Percentiles rank a stretch among this genome's conserved stretches.
These are phyloP conservation scores for Jasminum sambac DNA, from an alignment of 257 asterid species.

Conservation along the genomic window DNA sequence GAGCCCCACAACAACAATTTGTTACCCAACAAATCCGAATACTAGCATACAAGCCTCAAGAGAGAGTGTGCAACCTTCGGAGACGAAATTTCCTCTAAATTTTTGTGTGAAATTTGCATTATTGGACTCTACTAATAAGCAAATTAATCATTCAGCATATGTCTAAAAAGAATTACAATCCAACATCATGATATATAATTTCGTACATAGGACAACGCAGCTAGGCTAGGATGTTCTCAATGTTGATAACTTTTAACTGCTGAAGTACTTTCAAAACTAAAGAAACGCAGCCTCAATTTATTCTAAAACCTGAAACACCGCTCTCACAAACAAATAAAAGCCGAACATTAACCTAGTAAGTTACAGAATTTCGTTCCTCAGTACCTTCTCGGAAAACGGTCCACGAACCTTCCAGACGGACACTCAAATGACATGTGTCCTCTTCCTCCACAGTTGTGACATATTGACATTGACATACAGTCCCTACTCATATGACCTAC, in stretches of 20 bases:
- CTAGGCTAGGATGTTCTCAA: neutral
- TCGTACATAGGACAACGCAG: neutral
- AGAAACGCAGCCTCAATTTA: conserved; percentile 2
- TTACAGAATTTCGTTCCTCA: conserved; percentile 22
- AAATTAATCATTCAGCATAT: too few species aligned
- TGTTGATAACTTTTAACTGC: neutral
- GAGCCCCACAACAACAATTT: neutral
- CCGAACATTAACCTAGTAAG: neutral
- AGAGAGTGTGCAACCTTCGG: neutral
- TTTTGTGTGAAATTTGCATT: neutral
- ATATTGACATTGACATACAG: conserved; percentile 58
- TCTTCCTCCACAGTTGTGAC: conserved; percentile 92
- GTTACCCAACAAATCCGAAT: too few species aligned
- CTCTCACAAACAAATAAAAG: conserved; percentile 19
- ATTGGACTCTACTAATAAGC: neutral
- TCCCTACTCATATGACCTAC: conserved; percentile 84
- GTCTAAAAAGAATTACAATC: too few species aligned
- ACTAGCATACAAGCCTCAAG: neutral
- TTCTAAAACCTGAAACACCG: conserved; percentile 17
- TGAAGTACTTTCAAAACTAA: conserved; percentile 9
- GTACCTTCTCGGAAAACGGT: conserved; percentile 69
- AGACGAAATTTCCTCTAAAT: neutral
- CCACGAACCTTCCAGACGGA: conserved; percentile 80
- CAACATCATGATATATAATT: too few species aligned
- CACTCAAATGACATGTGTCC: conserved; percentile 84